Conservation (phyloP, 495 filamentous ascomycete genomes). For the Xylaria flabelliformis region DNA sequence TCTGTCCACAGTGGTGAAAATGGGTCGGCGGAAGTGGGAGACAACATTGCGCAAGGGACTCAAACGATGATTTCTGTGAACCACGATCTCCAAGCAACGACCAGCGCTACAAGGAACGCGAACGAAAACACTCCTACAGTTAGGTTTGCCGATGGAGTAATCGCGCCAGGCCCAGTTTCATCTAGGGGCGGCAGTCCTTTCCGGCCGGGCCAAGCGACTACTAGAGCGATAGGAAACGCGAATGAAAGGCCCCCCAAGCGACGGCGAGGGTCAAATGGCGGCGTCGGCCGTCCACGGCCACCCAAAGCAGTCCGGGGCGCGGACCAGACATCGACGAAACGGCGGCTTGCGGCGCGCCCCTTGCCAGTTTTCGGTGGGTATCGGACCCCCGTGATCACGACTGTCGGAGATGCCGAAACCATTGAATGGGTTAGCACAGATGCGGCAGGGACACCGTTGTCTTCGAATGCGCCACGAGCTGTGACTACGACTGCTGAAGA, state of each 20-base stretch:
- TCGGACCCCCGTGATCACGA: background rate
- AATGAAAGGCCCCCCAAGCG: background rate
- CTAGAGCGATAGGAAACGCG: background rate
- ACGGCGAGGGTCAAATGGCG: background rate
- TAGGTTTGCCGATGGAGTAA: background rate
- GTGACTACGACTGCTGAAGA: background rate
- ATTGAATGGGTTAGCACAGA: constrained; percentile 1
- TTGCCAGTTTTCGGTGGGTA: background rate
- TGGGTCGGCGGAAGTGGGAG: background rate
- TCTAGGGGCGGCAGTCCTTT: background rate
- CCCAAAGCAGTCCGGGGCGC: background rate
- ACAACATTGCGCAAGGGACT: background rate
- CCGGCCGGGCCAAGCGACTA: background rate
- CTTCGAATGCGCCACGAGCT: background rate
- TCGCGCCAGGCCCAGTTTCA: background rate
- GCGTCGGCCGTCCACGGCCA: background rate
- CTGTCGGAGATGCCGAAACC: background rate
- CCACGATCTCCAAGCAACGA: background rate
- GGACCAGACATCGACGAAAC: background rate
- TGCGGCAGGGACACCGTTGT: background rate
- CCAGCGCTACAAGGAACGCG: background rate
- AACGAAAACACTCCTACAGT: background rate
- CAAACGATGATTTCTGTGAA: background rate
- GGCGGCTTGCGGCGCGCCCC: background rate
- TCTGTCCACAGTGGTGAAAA: background rate